Percentiles rank a stretch among this genome's conserved stretches.
These are phyloP conservation scores for Fusarium guadeloupense DNA, from an alignment of 2,329 filamentous ascomycete species.

Conservation along the genomic window DNA sequence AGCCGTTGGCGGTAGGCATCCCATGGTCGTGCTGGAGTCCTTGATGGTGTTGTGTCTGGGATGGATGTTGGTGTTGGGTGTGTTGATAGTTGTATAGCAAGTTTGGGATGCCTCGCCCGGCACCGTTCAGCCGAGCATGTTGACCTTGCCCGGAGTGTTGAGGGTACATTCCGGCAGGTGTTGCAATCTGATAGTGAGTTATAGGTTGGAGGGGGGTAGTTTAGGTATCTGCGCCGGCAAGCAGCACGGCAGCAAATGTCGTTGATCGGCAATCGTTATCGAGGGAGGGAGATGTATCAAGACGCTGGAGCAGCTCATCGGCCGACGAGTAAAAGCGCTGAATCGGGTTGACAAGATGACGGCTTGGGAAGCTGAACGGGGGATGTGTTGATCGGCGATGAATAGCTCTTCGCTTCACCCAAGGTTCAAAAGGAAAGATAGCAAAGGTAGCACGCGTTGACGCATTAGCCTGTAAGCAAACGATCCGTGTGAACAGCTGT, in stretches of 20 bases:
- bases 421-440: slow-evolving; percentile 46
- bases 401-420: slow-evolving; percentile 43
- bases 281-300: slow-evolving; percentile 22
- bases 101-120: slow-evolving; percentile 65
- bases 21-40: slow-evolving; percentile 67
- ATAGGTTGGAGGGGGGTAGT: slow-evolving; percentile 25
- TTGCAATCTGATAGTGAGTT: slow-evolving; percentile 24
- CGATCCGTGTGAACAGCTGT: slow-evolving; percentile 35
- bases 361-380: slow-evolving; percentile 21
- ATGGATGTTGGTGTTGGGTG: slow-evolving; percentile 68
- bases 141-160: slow-evolving; percentile 73
- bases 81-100: slow-evolving; percentile 78
- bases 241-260: slow-evolving; percentile 41
- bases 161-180: slow-evolving; percentile 72
- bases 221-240: slow-evolving; percentile 42
- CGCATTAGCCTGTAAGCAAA: slow-evolving; percentile 49
- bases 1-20: slow-evolving; percentile 62
- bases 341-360: slow-evolving; percentile 4
- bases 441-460: slow-evolving; percentile 50
- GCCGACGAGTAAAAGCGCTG: slow-evolving; percentile 27
- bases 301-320: slow-evolving; percentile 39
- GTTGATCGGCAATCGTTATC: slow-evolving; percentile 32
- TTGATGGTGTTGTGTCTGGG: slow-evolving; percentile 71
- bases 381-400: slow-evolving; percentile 23
- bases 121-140: slow-evolving; percentile 75